Base-by-base conservation (phyloP, 2,329 filamentous ascomycete species). In the Tolypocladium ovalisporum region DNA sequence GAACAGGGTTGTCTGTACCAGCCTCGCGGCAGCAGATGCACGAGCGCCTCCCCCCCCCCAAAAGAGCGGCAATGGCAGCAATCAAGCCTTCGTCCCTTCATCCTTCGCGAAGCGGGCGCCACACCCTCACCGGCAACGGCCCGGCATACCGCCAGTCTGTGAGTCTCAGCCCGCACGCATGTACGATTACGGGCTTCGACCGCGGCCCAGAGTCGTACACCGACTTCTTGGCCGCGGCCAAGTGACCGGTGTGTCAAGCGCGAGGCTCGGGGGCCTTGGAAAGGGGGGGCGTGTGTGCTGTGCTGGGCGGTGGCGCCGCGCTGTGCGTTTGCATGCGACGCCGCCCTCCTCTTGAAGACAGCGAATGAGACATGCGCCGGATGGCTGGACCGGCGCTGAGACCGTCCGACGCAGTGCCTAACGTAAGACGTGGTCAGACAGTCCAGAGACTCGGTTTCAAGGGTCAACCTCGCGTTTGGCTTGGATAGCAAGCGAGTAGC, bases 281-380 rank as follows among this genome's bases (percentile, higher is more conserved):
- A 32, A n/a, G 17, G 47, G 44, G 47, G 47, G 19, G 34, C 3
- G 34, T 44, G 40, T 13, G 32, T 13, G 40, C 10, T 27, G n/a
- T 8, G 51, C 24, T 47, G 22, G 4, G 42, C 15, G 15, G 44
- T 13, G 44, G 44, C 27, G 44, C 44, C 15, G 39, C 19, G 42
- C 22, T 47, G 13, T 47, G 42, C 42, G 42, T 47, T 47, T 47
- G 47, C 42, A 47, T 27, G 47, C 24, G 39, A 47, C 44, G 47
- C 47, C 47, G 47, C 27, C 7, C n/a, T n/a, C n/a, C 27, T 51
- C 52, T 39, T n/a, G 52, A 36, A 54, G 35, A 54, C 35, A 35
- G 52, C 36, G 35, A 39, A 55, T 55, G 54, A 55, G 54, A 55
- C 54, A 47, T 35, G 40, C 24, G 54, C 54, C 42, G 54, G 40